phyloP scores from a whole-genome alignment of 2,329 filamentous ascomycete species.

The Eurotiales sp. region DNA sequence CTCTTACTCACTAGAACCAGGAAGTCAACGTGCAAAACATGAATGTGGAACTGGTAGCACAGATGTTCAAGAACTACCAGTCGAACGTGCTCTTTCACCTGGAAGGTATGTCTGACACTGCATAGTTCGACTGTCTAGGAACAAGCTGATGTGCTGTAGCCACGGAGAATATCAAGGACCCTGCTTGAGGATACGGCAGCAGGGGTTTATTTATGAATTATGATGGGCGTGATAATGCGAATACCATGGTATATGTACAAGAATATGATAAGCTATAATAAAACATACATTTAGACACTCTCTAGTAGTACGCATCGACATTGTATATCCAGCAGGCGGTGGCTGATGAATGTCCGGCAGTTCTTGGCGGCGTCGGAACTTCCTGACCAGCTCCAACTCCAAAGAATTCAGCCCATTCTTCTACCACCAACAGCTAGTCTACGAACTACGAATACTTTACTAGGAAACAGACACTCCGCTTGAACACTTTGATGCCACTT shows the following conservation, averaged over 20 bases:
- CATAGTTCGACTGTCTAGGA: not conserved
- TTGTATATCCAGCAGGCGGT: not conserved
- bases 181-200: constrained; percentile 49
- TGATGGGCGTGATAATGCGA: constrained; percentile 6
- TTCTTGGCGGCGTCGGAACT: constrained; percentile 13
- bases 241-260: too few relatives aligned
- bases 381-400: constrained; percentile 5
- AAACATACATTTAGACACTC: too few relatives aligned
- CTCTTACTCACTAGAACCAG: constrained; percentile 44
- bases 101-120: constrained; percentile 62
- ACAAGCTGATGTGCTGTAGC: constrained; percentile 47
- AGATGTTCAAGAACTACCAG: constrained; percentile 99
- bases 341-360: not conserved
- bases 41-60: constrained; percentile 95
- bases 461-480: too few relatives aligned
- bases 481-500: not conserved
- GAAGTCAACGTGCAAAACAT: constrained; percentile 99
- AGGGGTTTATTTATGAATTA: constrained; percentile 13
- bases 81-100: constrained; percentile 96
- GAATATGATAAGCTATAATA: too few relatives aligned
- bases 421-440: not conserved
- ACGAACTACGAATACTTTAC: not conserved
- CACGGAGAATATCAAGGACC: constrained; percentile 78
- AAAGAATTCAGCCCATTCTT: constrained; percentile 4
- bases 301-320: too few relatives aligned